Base-by-base conservation (phyloP, 2,329 filamentous ascomycete species). In the Claviceps purpurea region DNA sequence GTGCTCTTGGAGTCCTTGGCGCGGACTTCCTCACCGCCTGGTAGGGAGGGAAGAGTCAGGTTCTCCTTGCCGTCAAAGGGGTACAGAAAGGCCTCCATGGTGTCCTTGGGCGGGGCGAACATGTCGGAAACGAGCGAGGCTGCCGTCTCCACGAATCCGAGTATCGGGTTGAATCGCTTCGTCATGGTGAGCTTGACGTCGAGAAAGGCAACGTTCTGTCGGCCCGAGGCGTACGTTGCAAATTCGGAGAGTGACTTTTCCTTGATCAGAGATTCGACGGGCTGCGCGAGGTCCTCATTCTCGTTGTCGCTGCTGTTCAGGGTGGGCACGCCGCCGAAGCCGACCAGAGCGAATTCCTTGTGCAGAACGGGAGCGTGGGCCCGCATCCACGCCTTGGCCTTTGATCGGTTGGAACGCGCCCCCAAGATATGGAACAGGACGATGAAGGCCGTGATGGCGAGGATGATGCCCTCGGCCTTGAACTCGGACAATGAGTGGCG, bases 11-110 rank as follows among this genome's bases (percentile, higher is more conserved):
- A 61, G 63, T 79, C 71, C 74, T 77, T 70, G 63, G 70, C 69
- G 50, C 78, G 68, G 14, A 55, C 34, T 59, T 83, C 79, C 47
- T 73, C 73, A 43, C 79, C 74, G 42, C 79, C 81, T 5, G 81
- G 81, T 3, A 78, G 60, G 18, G 76, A 71, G 7, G 85, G 87
- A 1, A 94, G 83, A 30, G 89, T 81, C 55, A 85, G 75, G 58
- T 79, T 78, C 75, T 98, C 93, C 68, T 85, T 88, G 61, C 93
- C 93, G 65, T 98, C 93, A 63, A 97, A 97, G 42, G 87, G 80
- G 68, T 95, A 95, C 40, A 87, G 73, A 37, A 82, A 80, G 49
- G 87, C 85, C 66, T 95, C 87, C 56, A 89, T 68, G 34, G 76
- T 75, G 69, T 98, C 93, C 53, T 73, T 65, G 5, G 89, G 85